Evolutionary conservation across 208 protist genomes (phyloP).

Genomic region (Acanthamoeba triangularis): DNA sequence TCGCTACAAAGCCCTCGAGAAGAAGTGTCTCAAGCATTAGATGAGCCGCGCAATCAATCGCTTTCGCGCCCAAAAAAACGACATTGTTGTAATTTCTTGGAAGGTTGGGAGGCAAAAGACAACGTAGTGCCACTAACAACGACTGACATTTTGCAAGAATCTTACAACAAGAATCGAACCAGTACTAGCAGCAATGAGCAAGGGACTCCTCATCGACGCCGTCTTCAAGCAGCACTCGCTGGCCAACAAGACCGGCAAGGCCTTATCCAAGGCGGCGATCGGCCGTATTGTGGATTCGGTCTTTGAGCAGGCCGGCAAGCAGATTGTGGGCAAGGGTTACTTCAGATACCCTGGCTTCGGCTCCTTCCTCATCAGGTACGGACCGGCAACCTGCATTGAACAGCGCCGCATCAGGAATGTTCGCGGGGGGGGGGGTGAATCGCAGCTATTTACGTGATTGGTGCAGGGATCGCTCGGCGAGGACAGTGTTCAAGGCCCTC

Average conservation of each 20-base stretch:
- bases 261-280: not conserved
- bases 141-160: not conserved
- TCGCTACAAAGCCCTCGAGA: constrained; percentile 14
- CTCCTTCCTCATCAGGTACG: constrained; percentile 44
- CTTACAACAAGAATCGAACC: not conserved
- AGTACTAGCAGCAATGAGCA: not conserved
- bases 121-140: not conserved
- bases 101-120: not conserved
- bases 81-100: not conserved
- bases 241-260: constrained; percentile 18
- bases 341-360: constrained; percentile 62
- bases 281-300: constrained; percentile 6
- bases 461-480: not conserved
- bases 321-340: not conserved
- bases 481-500: not conserved
- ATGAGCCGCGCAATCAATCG: not conserved
- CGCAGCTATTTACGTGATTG: not conserved
- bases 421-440: not conserved
- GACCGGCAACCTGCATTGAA: not conserved
- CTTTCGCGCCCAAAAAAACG: not conserved
- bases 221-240: constrained; percentile 47
- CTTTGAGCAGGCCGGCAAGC: not conserved
- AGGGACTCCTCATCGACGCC: not conserved
- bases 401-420: not conserved
- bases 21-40: not conserved